Base-by-base conservation (phyloP, 495 filamentous ascomycete species). In the Daldinia loculata region DNA sequence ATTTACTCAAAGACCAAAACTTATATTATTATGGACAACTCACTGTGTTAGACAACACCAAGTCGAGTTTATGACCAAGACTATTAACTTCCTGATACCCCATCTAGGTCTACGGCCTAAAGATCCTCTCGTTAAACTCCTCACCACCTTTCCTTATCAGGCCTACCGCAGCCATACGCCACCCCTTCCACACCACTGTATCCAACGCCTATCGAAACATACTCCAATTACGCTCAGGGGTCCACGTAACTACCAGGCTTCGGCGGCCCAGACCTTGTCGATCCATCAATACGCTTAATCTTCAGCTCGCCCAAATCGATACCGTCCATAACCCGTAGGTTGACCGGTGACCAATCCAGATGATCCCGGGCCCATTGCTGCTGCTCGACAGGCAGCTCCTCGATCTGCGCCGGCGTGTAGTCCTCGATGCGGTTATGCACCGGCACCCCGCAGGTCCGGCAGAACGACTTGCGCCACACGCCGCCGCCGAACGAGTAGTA, bases 401-500 rank as follows among this genome's bases (percentile, higher is more conserved):
- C 75, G 8, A 77, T 32, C 39, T 63, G 34, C 26, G 55, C 67
- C 7, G 58, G 50, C 6, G 63, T 61, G 51, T 64, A 68, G 56
- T 62, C 51, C 43, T 66, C 61, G 19, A 76, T 45, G 15, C 68
- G 53, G 26, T 72, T 69, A 17, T 66, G 56, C 26, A 77, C 24
- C 15, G 64, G 51, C 30, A 76, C 67, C 30, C 75, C 75, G 64
- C 77, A 79, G 12, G 58, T 63, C 43, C 59, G 45, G 58, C 79
- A 80, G 70, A 80, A 80, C 24, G 72, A 56, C 50, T 78, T 72
- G 6, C 72, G 66, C 48, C 59, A 52, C 32, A 58, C 9, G 7
- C 62, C 56, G 0, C 63, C 39, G n/a, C 76, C 76, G 65, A 76
- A 79, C 22, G 53, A 51, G 63, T 80, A 78, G 64, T 69, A 61